phyloP scores from a whole-genome alignment of 1,284 basidiomycete genomes.

The Retiboletus flavoniger region DNA sequence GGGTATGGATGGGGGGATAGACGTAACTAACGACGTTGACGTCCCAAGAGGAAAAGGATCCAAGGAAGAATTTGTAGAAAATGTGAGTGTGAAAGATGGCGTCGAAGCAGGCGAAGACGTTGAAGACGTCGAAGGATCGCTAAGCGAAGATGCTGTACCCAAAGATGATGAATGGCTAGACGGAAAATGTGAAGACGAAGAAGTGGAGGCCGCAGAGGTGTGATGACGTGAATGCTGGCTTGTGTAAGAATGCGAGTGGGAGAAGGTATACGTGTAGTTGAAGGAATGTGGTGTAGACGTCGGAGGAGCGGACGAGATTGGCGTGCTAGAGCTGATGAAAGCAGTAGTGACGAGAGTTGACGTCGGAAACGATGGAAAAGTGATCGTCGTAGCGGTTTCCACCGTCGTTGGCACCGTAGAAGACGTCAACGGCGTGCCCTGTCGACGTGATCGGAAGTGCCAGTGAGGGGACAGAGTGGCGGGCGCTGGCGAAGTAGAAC shows the following conservation, averaged over 20 bases:
- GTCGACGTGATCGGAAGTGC: neutral
- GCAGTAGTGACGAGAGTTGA: neutral
- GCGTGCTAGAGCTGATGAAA: neutral
- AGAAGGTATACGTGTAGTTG: neutral
- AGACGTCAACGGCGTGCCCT: neutral
- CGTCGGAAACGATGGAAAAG: conserved; percentile 7
- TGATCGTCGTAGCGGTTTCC: conserved; percentile 7
- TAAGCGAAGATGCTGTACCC: neutral
- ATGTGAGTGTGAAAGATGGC: neutral
- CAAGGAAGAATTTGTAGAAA: neutral
- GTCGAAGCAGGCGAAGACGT: neutral
- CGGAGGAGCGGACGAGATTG: neutral
- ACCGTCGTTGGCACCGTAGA: conserved; percentile 2
- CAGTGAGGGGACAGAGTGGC: conserved; percentile 6
- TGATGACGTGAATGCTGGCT: conserved; percentile 1
- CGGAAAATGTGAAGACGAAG: neutral
- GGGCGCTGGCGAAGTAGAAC: conserved; percentile 11
- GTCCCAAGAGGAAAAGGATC: neutral
- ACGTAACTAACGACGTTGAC: neutral
- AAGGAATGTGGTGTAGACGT: neutral
- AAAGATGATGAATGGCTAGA: neutral
- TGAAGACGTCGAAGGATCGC: neutral
- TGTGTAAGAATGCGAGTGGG: conserved; percentile 1
- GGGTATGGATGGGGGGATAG: neutral
- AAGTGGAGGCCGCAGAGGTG: neutral